phyloP scores from a whole-genome alignment of 305 asterid genomes.

The Fraxinus greggii region DNA sequence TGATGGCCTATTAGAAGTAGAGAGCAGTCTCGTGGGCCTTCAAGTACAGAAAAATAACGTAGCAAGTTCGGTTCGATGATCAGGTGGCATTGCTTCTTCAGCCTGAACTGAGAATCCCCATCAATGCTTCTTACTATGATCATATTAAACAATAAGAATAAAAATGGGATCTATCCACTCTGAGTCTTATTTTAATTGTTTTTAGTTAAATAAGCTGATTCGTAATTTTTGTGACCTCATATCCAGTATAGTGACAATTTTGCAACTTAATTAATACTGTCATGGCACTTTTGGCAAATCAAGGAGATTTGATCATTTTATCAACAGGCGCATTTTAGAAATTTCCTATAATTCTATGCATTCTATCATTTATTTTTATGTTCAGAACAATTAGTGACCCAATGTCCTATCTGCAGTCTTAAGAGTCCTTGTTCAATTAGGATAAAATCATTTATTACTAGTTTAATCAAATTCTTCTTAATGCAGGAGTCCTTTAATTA shows the following conservation, averaged over 20 bases:
- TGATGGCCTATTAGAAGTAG: slow-evolving; percentile 3
- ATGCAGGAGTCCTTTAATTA: not conserved
- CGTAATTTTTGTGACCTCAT: not conserved
- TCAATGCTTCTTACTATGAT: not conserved
- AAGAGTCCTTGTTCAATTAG: not conserved
- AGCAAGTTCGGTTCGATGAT: not conserved
- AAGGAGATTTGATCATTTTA: not conserved
- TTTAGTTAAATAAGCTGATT: not conserved
- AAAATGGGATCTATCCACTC: not conserved
- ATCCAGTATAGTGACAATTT: not conserved
- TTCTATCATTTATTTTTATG: not conserved
- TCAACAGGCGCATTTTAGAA: not conserved
- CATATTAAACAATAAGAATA: not conserved
- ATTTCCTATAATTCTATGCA: not conserved
- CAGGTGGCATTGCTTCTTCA: not conserved
- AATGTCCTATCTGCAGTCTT: not conserved
- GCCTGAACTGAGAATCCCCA: not conserved
- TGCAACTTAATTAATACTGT: not conserved
- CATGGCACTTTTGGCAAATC: not conserved
- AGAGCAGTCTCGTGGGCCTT: not conserved
- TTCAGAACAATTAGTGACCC: not conserved
- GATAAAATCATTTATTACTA: not conserved
- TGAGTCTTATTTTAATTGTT: not conserved
- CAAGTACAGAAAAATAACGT: not conserved
- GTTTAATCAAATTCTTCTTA: not conserved